Evolutionary conservation across 768 basidiomycete genomes (phyloP), one percentile per base, ranked within the genome.

Genomic region (Auricularia heimuer): DNA sequence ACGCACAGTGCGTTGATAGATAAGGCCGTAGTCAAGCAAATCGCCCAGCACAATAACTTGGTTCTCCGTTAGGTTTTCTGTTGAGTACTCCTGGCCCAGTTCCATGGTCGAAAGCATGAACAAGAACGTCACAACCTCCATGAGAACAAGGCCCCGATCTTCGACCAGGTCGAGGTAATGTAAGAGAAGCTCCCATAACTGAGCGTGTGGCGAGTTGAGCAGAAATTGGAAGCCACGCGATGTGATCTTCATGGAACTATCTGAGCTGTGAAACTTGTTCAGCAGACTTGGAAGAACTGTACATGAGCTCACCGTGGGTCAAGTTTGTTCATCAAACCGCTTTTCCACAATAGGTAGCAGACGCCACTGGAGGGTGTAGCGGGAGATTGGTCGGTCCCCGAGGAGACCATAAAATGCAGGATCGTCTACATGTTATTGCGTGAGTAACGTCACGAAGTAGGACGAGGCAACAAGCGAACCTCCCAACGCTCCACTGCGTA

Each of bases 51-150:
- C 92, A n/a, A 84, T 85, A 64, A 83, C 83, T 71, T 96, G 91
- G 10, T 89, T 90, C 24, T 83, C 82, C 63, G 88, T 87, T 29
- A 97, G 78, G 65, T 83, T 82, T 70, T 92, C 89, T 2, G 88
- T 89, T 2, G 90, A 89, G 74, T 98, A 99, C 75, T 93, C 94
- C 93, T 97, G 69, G 60, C 94, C 94, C 4, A 98, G 85, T 72
- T 97, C 93, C 86, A 95, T 94, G 3, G 92, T 97, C 1, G 94
- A 94, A 66, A 99, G 81, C 89, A 98, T 97, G 80, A 98, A 94
- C 61, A 98, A 80, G 76, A 98, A 94, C 68, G 89, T 89, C 64
- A 98, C 81, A 8, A 97, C 90, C 73, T 96, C 92, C 8, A 98
- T 92, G 0, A 95, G 80, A 75, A 96, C 95, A 86, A 94, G 92